Conservation (phyloP, 2,329 filamentous ascomycete species). For the Colletotrichum gigasporum region DNA sequence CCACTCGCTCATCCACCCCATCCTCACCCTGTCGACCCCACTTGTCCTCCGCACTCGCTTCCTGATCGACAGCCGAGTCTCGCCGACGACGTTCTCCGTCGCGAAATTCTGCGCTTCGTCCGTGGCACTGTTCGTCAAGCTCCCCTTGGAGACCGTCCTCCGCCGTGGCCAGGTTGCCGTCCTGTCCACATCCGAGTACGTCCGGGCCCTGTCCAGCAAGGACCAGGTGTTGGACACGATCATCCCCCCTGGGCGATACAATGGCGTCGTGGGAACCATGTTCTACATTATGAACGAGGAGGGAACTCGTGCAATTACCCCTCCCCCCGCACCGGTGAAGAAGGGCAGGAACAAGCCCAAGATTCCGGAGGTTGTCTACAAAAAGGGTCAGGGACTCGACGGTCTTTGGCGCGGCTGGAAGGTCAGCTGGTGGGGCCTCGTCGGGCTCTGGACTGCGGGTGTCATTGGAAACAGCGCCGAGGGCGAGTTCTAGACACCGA, state of each 20-base stretch:
- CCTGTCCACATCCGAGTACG: slow-evolving; percentile 63
- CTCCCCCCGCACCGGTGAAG: slow-evolving; percentile 41
- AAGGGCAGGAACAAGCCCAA: slow-evolving; percentile 44
- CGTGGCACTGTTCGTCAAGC: slow-evolving; percentile 83
- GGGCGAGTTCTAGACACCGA: slow-evolving; percentile 61
- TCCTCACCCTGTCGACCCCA: slow-evolving; percentile 84
- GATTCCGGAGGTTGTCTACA: slow-evolving; percentile 54
- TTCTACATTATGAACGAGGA: slow-evolving; percentile 87
- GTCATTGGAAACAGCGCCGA: slow-evolving; percentile 70
- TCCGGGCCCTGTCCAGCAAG: slow-evolving; percentile 55
- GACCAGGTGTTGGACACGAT: slow-evolving; percentile 72
- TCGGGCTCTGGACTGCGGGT: slow-evolving; percentile 77
- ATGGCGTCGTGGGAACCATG: slow-evolving; percentile 91
- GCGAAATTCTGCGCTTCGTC: slow-evolving; percentile 84
- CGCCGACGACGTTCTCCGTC: slow-evolving; percentile 83
- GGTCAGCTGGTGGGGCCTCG: slow-evolving; percentile 80
- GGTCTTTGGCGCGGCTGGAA: slow-evolving; percentile 80
- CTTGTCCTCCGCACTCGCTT: slow-evolving; percentile 87
- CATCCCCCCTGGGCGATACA: slow-evolving; percentile 81
- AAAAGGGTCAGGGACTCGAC: slow-evolving; percentile 72
- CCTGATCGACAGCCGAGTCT: slow-evolving; percentile 81
- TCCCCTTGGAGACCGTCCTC: slow-evolving; percentile 91
- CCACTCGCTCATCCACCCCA: slow-evolving; percentile 83
- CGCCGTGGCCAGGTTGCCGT: slow-evolving; percentile 86
- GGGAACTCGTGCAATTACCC: slow-evolving; percentile 65